phyloP scores from a whole-genome alignment of 345 rosid species.

The Eucalyptus curtisii region DNA sequence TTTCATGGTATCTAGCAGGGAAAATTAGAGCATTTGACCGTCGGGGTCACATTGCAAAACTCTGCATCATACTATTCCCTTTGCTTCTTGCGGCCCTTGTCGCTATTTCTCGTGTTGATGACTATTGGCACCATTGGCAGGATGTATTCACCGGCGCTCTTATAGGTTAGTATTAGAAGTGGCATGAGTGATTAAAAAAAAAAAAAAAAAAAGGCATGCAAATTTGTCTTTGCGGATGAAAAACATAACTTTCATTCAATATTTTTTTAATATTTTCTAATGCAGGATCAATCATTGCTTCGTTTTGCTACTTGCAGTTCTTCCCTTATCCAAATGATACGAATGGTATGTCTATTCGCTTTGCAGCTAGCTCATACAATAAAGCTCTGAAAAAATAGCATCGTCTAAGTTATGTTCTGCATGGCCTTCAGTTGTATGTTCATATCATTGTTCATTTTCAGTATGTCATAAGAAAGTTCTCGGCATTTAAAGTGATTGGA shows the following conservation, averaged over 20 bases:
- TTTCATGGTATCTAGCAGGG: constrained; percentile 58
- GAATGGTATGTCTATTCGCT: constrained; percentile 12
- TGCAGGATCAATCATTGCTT: constrained; percentile 22
- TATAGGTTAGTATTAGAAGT: constrained; percentile 16
- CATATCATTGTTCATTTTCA: neutral
- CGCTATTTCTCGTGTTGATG: constrained; percentile 50
- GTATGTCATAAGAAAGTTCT: neutral
- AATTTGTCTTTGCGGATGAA: neutral
- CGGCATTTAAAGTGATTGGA: neutral
- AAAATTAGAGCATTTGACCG: constrained; percentile 52
- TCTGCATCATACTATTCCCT: constrained; percentile 38
- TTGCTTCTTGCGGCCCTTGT: constrained; percentile 38
- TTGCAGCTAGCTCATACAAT: neutral
- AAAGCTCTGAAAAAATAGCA: neutral
- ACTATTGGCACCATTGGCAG: constrained; percentile 74
- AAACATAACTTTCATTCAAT: neutral
- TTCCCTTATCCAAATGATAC: constrained; percentile 35
- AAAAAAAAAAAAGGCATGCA: neutral
- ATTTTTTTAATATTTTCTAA: neutral
- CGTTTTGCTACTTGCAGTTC: constrained; percentile 47
- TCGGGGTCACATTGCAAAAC: constrained; percentile 41
- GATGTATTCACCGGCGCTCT: constrained; percentile 58
- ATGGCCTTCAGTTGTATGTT: neutral
- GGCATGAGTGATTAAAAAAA: neutral
- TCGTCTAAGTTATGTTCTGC: neutral